Base-by-base conservation (phyloP, 202 grass and related monocot species). In the Saccharum hybrid region DNA sequence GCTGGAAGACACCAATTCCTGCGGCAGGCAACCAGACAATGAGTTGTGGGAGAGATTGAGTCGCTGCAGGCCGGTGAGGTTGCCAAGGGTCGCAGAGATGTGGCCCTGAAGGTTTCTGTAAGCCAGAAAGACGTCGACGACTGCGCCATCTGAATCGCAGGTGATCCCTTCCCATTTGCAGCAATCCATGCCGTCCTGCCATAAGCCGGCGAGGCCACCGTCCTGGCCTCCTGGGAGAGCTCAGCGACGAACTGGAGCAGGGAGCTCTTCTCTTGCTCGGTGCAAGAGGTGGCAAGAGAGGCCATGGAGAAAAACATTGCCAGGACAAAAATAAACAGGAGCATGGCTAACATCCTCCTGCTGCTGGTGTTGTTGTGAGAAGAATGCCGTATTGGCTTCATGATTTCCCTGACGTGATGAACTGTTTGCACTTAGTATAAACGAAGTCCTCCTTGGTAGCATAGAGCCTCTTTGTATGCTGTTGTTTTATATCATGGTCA, bases 121-220 rank as follows among this genome's bases (percentile, higher is more conserved):
- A 26, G 88, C 45, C 42, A 90, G 52, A 1, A 41, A 90, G 51
- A 90, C 13, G 22, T 75, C 52, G 8, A 69, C 30, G 38, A 87
- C 38, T 0, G 48, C 51, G 2, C 2, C 0, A 30, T 71, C 40
- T 23, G 73, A 22, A 19, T 38, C 43, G 28, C 80, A 90, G n/a
- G 45, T 68, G 66, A 90, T 54, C 6, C 88, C 88, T 83, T 87
- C 88, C 88, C 88, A 90, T 61, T 46, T 63, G 74, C 84, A 90
- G 40, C 88, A 87, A 23, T 90, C 74, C 18, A 7, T 22, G 31
- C n/a, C 28, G 33, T 8, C 26, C 15, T 2, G 0, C 82, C 82
- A 84, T 4, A 4, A 84, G 15, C 1, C 0, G 0, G 23, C 0
- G 10, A 84, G 33, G 72, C 81, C 79, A 23, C 6, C 8, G 52